A percentile compares a stretch with the other conserved stretches of the same genome.
These are phyloP conservation scores for Coelastrella sp. DNA, from an alignment of 139 green algal species.

Conservation along the genomic window DNA sequence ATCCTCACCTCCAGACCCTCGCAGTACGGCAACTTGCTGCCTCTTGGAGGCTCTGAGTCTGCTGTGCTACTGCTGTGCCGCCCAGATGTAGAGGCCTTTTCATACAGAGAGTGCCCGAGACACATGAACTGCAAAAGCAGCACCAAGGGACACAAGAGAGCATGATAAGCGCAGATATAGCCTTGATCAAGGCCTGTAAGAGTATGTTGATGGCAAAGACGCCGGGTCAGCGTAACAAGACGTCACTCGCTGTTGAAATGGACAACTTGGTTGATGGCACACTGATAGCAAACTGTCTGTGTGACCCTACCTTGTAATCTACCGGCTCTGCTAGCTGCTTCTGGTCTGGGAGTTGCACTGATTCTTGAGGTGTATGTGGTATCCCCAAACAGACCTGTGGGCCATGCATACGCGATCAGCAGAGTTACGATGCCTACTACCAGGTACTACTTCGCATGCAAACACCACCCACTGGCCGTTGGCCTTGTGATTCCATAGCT, in stretches of 20 bases:
- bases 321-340: constrained; percentile 1
- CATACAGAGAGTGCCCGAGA: constrained; percentile 19
- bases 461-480: constrained; percentile 2
- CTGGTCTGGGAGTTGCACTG: constrained; percentile 25
- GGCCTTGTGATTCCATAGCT: not conserved
- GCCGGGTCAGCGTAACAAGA: too few species aligned
- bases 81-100: not conserved
- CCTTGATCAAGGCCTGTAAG: not conserved
- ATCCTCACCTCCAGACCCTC: constrained; percentile 17
- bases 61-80: not conserved
- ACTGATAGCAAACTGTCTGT: not conserved
- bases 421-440: constrained; percentile 11
- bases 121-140: constrained; percentile 11
- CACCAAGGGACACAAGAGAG: not conserved
- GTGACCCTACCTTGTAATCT: constrained; percentile 25
- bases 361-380: constrained; percentile 8
- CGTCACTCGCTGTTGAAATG: too few species aligned
- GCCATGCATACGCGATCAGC: not conserved
- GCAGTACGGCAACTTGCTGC: constrained; percentile 18
- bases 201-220: not conserved
- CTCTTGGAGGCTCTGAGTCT: not conserved
- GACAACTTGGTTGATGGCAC: too few species aligned
- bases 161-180: too few species aligned
- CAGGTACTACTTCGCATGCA: not conserved
- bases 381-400: constrained; percentile 21